Conservation (phyloP, 2,329 filamentous ascomycete genomes). For the Cercospora brassicicola region DNA sequence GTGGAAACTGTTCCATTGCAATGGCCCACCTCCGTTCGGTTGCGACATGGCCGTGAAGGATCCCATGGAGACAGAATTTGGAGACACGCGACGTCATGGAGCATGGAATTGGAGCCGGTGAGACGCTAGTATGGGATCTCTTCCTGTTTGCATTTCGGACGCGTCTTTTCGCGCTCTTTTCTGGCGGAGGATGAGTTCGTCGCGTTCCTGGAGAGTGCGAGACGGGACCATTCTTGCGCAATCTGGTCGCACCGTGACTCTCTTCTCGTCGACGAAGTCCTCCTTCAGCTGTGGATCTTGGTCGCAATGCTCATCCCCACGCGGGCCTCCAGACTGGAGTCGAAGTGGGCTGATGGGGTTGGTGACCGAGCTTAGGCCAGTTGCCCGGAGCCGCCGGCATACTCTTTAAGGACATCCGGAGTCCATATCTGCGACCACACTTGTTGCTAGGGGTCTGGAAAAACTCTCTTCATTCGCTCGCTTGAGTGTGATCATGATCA, state of each 20-base stretch:
- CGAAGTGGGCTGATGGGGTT: neutral
- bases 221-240: neutral
- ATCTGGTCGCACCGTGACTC: neutral
- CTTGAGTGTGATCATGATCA: constrained; percentile 6
- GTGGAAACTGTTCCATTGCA: neutral
- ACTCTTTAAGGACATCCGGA: neutral
- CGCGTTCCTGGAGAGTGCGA: neutral
- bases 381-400: neutral
- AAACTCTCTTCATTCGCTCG: constrained; percentile 14
- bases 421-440: neutral
- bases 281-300: neutral
- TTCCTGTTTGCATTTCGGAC: neutral
- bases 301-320: neutral
- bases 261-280: neutral
- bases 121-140: neutral
- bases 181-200: neutral
- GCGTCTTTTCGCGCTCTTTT: neutral
- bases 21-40: neutral
- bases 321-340: neutral
- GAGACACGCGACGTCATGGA: constrained; percentile 1
- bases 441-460: neutral
- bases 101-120: constrained; percentile 4
- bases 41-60: constrained; percentile 2
- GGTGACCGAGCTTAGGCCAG: neutral
- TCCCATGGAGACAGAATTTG: constrained; percentile 1